phyloP scores from a whole-genome alignment of 306 rosid species.

The Begonia loranthoides region DNA sequence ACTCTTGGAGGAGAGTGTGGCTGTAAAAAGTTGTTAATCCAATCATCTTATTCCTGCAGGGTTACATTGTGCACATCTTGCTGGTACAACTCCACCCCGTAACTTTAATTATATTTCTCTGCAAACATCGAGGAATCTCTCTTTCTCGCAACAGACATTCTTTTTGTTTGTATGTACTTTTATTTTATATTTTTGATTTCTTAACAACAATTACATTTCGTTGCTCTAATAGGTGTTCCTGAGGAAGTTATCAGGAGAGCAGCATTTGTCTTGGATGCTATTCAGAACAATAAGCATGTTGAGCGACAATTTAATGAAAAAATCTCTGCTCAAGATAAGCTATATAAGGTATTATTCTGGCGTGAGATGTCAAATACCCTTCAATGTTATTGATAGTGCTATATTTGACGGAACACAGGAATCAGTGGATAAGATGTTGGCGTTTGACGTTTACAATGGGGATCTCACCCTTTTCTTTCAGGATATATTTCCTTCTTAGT shows the following conservation, averaged over 20 bases:
- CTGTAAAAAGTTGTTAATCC: conserved; percentile 11
- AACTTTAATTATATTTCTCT: background rate
- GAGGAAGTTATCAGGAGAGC: conserved; percentile 71
- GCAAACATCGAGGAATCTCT: background rate
- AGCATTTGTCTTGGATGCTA: conserved; percentile 53
- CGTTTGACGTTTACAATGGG: conserved; percentile 45
- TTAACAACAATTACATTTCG: background rate
- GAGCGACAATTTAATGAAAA: conserved; percentile 51
- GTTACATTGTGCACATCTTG: conserved; percentile 82
- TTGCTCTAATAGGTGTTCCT: conserved; percentile 42
- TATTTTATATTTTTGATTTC: background rate
- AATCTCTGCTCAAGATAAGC: conserved; percentile 44
- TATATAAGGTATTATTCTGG: conserved; percentile 43
- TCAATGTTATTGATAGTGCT: background rate
- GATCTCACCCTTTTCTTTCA: conserved; percentile 47
- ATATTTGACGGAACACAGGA: conserved; percentile 37
- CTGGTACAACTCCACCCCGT: conserved; percentile 37
- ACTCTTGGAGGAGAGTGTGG: background rate
- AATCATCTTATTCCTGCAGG: conserved; percentile 40
- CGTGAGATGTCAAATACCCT: conserved; percentile 6
- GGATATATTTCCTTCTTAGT: conserved; percentile 36
- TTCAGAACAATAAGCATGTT: conserved; percentile 32
- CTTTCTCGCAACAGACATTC: background rate
- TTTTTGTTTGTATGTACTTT: background rate
- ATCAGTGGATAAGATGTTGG: conserved; percentile 56